phyloP scores from a whole-genome alignment of 2,329 filamentous ascomycete species.

The Myriosclerotinia curreyana region DNA sequence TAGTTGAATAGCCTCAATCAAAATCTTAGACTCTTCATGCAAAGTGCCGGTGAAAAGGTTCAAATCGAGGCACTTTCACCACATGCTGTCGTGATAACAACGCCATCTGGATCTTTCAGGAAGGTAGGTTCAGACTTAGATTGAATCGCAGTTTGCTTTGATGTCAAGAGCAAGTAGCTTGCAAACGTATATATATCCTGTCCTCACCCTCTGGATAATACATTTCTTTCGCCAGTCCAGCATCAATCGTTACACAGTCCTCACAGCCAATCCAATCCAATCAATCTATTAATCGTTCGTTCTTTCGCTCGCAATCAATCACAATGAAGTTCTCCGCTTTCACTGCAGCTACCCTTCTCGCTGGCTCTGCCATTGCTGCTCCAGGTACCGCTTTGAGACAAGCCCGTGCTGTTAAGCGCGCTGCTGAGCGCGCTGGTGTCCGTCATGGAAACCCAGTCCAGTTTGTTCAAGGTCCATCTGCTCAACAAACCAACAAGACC shows the following conservation, averaged over 20 bases:
- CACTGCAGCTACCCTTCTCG: conserved; percentile 42
- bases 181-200: conserved; percentile 19
- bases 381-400: conserved; percentile 45
- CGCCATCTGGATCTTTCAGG: conserved; percentile 11
- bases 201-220: not conserved
- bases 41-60: conserved; percentile 14
- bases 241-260: conserved; percentile 13
- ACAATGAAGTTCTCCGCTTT: conserved; percentile 51
- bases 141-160: not conserved
- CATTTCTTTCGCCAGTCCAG: conserved; percentile 19
- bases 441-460: conserved; percentile 36
- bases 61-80: conserved; percentile 9
- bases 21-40: not conserved
- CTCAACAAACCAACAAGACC: conserved; percentile 41
- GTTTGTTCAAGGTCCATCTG: conserved; percentile 38
- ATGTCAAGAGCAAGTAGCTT: not conserved
- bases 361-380: conserved; percentile 45
- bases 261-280: conserved; percentile 14
- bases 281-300: conserved; percentile 13
- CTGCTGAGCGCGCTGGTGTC: conserved; percentile 26
- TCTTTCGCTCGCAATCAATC: conserved; percentile 11
- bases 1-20: not conserved
- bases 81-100: conserved; percentile 6
- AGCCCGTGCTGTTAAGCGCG: conserved; percentile 35
- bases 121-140: conserved; percentile 16